phyloP scores from a whole-genome alignment of 345 rosid species.

The Populus pruinosa region DNA sequence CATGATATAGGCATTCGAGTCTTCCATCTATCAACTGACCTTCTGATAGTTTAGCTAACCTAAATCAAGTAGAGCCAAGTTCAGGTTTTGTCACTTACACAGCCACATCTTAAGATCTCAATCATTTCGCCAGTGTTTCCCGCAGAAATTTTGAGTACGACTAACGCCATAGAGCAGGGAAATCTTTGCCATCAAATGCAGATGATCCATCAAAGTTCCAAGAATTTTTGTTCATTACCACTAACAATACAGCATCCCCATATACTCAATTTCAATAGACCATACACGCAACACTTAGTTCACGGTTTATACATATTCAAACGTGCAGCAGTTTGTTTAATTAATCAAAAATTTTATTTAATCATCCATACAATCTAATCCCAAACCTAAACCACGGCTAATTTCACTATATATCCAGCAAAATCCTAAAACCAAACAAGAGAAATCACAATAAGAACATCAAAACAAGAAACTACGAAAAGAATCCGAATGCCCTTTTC shows the following conservation, averaged over 20 bases:
- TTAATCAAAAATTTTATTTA: background rate
- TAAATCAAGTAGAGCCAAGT: slow-evolving; percentile 17
- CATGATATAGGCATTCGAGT: slow-evolving; percentile 89
- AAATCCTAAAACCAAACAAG: background rate
- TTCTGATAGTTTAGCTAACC: slow-evolving; percentile 91
- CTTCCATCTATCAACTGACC: slow-evolving; percentile 87
- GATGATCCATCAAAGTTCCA: background rate
- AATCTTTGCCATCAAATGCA: background rate
- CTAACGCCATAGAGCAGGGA: background rate
- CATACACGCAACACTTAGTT: background rate
- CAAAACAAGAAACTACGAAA: background rate
- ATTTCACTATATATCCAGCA: background rate
- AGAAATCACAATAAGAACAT: background rate
- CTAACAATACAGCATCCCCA: background rate
- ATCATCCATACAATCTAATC: background rate
- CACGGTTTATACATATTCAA: background rate
- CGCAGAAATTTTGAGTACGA: background rate
- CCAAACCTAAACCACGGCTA: background rate
- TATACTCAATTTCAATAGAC: background rate
- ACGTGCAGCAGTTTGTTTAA: background rate
- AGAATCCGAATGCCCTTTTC: background rate
- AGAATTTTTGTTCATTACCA: background rate
- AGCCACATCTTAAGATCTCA: background rate
- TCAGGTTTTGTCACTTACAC: background rate
- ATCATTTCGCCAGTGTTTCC: background rate